These are phyloP conservation scores for Trametes cinnabarina DNA, from an alignment of 768 basidiomycete genomes.

Conservation along the genomic window DNA sequence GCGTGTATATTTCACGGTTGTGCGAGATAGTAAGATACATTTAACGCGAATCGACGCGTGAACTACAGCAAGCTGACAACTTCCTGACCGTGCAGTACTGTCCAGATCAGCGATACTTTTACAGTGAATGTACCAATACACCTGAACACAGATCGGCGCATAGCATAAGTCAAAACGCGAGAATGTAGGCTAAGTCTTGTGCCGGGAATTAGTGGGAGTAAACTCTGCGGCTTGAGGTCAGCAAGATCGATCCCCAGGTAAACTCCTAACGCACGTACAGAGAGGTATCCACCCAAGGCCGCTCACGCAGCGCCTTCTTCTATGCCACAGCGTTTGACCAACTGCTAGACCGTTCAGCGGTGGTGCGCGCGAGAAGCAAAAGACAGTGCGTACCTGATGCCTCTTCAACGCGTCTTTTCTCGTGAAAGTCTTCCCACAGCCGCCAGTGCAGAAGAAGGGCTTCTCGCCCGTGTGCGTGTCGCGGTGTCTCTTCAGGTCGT, in stretches of 20 bases:
- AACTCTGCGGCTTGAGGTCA: conserved; percentile 14
- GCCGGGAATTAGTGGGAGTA: conserved; percentile 24
- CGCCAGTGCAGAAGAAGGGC: conserved; percentile 79
- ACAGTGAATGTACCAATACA: conserved; percentile 22
- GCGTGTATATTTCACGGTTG: conserved; percentile 11
- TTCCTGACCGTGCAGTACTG: conserved; percentile 16
- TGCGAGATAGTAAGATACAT: conserved; percentile 18
- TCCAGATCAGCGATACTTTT: conserved; percentile 23
- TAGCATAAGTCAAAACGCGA: conserved; percentile 21
- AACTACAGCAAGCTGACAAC: conserved; percentile 17
- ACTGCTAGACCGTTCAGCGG: conserved; percentile 32
- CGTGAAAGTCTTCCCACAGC: conserved; percentile 85
- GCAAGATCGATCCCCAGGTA: not conserved
- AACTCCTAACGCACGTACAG: conserved; percentile 4
- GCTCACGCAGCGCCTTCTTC: conserved; percentile 46
- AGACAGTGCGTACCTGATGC: conserved; percentile 59
- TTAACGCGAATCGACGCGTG: conserved; percentile 15
- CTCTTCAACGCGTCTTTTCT: conserved; percentile 84
- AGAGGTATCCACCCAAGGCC: not conserved
- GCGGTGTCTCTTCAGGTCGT: conserved; percentile 80
- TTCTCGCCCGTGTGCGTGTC: conserved; percentile 87
- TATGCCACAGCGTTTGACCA: conserved; percentile 77
- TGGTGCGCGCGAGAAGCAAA: conserved; percentile 24
- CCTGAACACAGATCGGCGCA: conserved; percentile 17
- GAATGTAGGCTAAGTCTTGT: conserved; percentile 20